Percentiles rank a stretch among this genome's conserved stretches.
Conservation (phyloP, 257 asterid species). For the Henckelia pumila region DNA sequence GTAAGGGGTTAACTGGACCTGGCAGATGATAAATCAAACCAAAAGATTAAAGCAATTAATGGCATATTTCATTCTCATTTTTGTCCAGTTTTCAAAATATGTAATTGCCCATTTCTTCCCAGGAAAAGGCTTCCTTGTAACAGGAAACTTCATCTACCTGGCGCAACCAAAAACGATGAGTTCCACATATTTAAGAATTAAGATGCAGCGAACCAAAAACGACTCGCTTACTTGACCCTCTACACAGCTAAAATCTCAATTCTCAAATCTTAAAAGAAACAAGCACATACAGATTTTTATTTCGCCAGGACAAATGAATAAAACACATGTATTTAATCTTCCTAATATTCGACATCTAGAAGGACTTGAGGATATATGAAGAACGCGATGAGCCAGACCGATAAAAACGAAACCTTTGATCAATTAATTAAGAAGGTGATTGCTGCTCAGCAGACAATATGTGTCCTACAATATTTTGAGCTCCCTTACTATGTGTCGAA, state of each 20-base stretch:
- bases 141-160: not conserved
- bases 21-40: not conserved
- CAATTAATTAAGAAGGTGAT: not conserved
- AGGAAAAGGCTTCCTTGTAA: not conserved
- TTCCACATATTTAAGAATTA: too few relatives aligned
- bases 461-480: not conserved
- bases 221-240: not conserved
- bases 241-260: not conserved
- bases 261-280: too few relatives aligned
- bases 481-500: not conserved
- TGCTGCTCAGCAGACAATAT: not conserved
- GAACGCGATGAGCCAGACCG: not conserved
- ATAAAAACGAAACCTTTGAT: not conserved
- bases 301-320: too few relatives aligned
- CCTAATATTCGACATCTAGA: not conserved
- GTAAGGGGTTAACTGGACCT: conserved; percentile 15
- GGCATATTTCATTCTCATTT: not conserved
- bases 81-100: too few relatives aligned
- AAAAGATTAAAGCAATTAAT: not conserved
- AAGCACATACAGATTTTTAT: not conserved
- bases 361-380: not conserved
- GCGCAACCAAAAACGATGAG: too few relatives aligned
- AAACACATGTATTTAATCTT: too few relatives aligned
- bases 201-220: not conserved
- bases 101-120: too few relatives aligned